Percentiles rank a stretch among this genome's conserved stretches.
These are phyloP conservation scores for Chenopodium formosanum DNA, from an alignment of 148 eudicot species.

Conservation along the genomic window DNA sequence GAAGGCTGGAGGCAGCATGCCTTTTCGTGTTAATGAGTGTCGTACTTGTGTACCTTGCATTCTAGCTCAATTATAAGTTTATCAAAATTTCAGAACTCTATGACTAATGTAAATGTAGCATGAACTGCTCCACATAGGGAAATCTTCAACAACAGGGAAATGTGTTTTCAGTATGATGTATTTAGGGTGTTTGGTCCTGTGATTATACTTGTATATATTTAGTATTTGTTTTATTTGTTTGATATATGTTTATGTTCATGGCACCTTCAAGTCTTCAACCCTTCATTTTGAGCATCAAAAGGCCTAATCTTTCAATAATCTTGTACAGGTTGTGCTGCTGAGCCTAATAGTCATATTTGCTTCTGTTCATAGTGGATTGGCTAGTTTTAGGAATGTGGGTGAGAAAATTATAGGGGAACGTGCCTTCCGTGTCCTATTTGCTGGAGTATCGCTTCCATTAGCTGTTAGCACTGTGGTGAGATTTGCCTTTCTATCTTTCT, in stretches of 20 bases:
- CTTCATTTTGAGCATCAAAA: not conserved
- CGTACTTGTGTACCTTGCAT: not conserved
- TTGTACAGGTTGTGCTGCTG: constrained; percentile 81
- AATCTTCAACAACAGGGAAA: not conserved
- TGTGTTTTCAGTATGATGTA: not conserved
- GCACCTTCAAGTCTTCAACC: not conserved
- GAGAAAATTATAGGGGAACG: constrained; percentile 93
- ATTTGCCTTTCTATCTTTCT: constrained; percentile 7
- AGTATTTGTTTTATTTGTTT: not conserved
- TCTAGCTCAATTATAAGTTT: not conserved
- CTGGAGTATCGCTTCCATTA: constrained; percentile 85
- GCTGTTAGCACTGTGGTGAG: constrained; percentile 94
- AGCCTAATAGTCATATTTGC: constrained; percentile 78
- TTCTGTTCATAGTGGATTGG: constrained; percentile 87
- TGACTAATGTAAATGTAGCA: not conserved
- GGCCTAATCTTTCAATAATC: constrained; percentile 2
- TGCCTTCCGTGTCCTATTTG: constrained; percentile 92
- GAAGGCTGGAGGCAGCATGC: not conserved
- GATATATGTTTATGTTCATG: not conserved
- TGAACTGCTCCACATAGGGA: not conserved
- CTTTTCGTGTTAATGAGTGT: not conserved
- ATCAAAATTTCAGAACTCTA: not conserved
- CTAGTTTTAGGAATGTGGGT: constrained; percentile 80
- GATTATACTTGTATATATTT: not conserved
- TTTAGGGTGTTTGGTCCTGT: not conserved